Evolutionary conservation across 257 asterid genomes (phyloP).

Genomic region (Plantago elongata): DNA sequence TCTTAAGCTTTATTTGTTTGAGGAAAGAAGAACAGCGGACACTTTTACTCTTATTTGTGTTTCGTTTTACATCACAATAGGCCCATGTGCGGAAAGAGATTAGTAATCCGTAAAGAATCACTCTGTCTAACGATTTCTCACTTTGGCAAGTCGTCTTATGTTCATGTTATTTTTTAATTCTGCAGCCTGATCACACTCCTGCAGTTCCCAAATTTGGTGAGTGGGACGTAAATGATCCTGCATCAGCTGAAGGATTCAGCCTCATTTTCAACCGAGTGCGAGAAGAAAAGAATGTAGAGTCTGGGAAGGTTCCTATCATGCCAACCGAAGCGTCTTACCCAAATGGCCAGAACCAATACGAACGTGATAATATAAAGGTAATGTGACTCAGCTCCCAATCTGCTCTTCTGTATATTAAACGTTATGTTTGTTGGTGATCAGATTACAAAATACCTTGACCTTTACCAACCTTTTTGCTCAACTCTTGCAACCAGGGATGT

Average conservation of each 20-base stretch:
- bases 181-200: conserved; percentile 73
- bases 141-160: not conserved
- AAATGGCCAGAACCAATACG: conserved; percentile 45
- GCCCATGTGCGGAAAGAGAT: no score
- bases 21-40: no score
- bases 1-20: no score
- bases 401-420: conserved; percentile 3
- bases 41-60: no score
- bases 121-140: not conserved
- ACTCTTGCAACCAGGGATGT: conserved; percentile 36
- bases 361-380: conserved; percentile 53
- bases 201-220: conserved; percentile 85
- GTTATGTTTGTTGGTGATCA: not conserved
- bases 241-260: conserved; percentile 70
- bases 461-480: no score
- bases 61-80: no score
- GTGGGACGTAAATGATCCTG: conserved; percentile 79
- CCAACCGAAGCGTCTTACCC: conserved; percentile 50
- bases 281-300: conserved; percentile 61
- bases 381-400: not conserved
- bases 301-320: conserved; percentile 60
- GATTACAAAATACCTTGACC: not conserved
- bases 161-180: not conserved
- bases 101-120: not conserved
- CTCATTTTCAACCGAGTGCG: conserved; percentile 60